Evolutionary conservation across 345 rosid species (phyloP).

Genomic region (Tarenaya hassleriana): DNA sequence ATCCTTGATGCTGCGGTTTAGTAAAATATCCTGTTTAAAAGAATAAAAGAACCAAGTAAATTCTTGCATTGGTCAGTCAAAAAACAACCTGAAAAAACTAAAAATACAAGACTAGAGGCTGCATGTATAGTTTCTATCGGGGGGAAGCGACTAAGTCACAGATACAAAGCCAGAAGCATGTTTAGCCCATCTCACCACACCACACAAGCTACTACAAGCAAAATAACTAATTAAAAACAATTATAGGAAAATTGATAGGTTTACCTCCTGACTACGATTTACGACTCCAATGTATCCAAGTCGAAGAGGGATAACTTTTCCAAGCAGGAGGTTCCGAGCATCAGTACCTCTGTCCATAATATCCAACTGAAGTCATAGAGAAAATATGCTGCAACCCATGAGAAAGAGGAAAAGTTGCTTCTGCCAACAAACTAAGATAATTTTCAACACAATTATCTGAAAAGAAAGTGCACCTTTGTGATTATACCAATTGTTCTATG

Average conservation of each 20-base stretch:
- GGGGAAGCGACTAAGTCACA: no score
- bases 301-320: slow-evolving; percentile 51
- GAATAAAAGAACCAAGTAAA: slow-evolving; percentile 1
- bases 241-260: not conserved
- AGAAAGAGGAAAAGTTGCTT: not conserved
- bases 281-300: slow-evolving; percentile 71
- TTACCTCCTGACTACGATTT: slow-evolving; percentile 68
- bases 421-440: slow-evolving; percentile 5
- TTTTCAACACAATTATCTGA: slow-evolving; percentile 11
- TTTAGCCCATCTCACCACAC: not conserved
- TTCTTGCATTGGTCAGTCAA: slow-evolving; percentile 1
- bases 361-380: slow-evolving; percentile 47
- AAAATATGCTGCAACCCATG: slow-evolving; percentile 15
- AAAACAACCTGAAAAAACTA: slow-evolving; percentile 12
- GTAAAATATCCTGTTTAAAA: slow-evolving; percentile 45
- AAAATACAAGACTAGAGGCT: not conserved
- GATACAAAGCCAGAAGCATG: slow-evolving; percentile 7
- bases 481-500: slow-evolving; percentile 62
- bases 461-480: slow-evolving; percentile 45
- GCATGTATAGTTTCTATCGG: no score
- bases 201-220: not conserved
- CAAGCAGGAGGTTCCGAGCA: slow-evolving; percentile 57
- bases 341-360: slow-evolving; percentile 69
- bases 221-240: not conserved
- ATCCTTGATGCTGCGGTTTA: slow-evolving; percentile 47